Percentiles rank a stretch among this genome's conserved stretches.
These are phyloP conservation scores for Annulohypoxylon nitens DNA, from an alignment of 495 filamentous ascomycete species.

Conservation along the genomic window DNA sequence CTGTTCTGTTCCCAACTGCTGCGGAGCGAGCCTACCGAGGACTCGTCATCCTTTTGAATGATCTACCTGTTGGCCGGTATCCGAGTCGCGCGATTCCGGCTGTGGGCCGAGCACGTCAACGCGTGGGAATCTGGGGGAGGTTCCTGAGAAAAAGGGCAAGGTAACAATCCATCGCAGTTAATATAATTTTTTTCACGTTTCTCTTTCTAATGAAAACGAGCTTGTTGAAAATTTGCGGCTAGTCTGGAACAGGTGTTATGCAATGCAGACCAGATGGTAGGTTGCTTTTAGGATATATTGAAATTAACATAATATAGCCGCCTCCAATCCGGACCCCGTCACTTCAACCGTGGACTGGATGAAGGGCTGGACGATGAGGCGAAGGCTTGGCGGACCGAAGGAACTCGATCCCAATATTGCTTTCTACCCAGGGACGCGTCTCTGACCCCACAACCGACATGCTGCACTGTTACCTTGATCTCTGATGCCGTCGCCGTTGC, in stretches of 20 bases:
- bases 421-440: conserved; percentile 33
- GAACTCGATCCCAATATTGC: conserved; percentile 31
- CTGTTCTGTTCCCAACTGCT: conserved; percentile 19
- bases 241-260: conserved; percentile 39
- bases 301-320: conserved; percentile 46
- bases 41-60: conserved; percentile 44
- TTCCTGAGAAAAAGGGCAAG: conserved; percentile 20
- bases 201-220: conserved; percentile 13
- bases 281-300: conserved; percentile 54
- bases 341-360: conserved; percentile 38
- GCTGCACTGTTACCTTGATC: conserved; percentile 28
- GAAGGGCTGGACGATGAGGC: conserved; percentile 44
- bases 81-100: conserved; percentile 39
- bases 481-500: conserved; percentile 8
- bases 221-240: conserved; percentile 27
- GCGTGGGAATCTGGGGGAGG: conserved; percentile 49
- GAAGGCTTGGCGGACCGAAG: conserved; percentile 44
- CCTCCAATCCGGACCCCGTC: conserved; percentile 28
- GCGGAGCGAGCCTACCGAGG: conserved; percentile 40
- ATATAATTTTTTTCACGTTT: conserved; percentile 42
- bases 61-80: conserved; percentile 30
- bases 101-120: conserved; percentile 37
- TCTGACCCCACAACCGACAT: conserved; percentile 35
- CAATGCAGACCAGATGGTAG: conserved; percentile 47
- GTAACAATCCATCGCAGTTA: conserved; percentile 52